Base-by-base conservation (phyloP, 2,329 filamentous ascomycete species). In the Neonectria neomacrospora region DNA sequence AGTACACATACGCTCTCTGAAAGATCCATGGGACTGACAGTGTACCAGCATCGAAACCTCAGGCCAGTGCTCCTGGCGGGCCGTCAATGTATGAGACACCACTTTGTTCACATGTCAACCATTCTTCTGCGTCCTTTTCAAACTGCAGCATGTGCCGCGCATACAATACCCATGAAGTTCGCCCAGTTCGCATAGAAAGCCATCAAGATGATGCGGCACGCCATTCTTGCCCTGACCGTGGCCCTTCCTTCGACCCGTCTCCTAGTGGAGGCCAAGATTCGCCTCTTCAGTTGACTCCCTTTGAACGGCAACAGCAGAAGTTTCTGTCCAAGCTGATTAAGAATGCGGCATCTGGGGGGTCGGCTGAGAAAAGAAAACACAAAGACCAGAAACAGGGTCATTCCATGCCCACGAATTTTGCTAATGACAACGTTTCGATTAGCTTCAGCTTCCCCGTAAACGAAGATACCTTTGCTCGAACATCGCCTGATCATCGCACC, bases 361-460 rank as follows among this genome's bases (percentile, higher is more conserved):
- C 67, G 28, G 22, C 50, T 32, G 64, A 68, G 56, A 66, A 68
- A 37, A 60, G 54, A 64, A 61, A 56, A 28, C 54, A 54, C 7
- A 45, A 48, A 51, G 9, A 47, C 34, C 45, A 39, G 47, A 64
- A 47, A 22, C 37, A 22, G 41, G 34, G 65, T 20, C 16, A 32
- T 18, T 39, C 44, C 30, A 14, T 45, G 37, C 51, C 42, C 18
- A 54, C 51, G 65, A 71, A 67, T n/a, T 20, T 32, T 61, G 71
- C 71, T 82, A 66, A 84, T 77, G 68, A 67, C 62, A 48, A 45
- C 67, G 61, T 57, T 61, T 68, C 68, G 42, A 64, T 70, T 78
- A 89, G 86, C 77, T 88, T 88, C 71, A 80, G 77, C 51, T 82
- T 88, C 59, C 73, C 81, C 37, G 66, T 80, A 61, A 77, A 82